phyloP scores from a whole-genome alignment of 306 rosid species.

The Citrullus amarus region DNA sequence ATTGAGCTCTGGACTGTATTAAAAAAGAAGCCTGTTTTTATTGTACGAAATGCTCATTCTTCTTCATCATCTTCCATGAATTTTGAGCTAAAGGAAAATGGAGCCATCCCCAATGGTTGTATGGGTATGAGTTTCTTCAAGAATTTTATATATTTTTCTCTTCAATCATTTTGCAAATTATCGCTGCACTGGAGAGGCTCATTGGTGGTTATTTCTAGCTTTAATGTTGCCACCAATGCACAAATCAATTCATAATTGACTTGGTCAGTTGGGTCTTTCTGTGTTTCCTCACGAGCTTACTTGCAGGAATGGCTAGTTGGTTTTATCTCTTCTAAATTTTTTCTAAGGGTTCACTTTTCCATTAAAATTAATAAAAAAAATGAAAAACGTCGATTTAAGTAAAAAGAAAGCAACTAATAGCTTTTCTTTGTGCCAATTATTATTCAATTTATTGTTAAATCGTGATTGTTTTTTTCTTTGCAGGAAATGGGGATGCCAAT shows the following conservation, averaged over 20 bases:
- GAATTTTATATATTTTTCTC: background rate
- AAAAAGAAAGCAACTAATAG: background rate
- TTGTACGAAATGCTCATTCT: conserved; percentile 72
- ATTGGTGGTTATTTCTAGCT: background rate
- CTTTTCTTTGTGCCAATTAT: background rate
- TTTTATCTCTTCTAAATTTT: background rate
- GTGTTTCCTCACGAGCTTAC: background rate
- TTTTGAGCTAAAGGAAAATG: conserved; percentile 30
- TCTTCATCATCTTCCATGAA: conserved; percentile 22
- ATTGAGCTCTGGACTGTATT: conserved; percentile 61
- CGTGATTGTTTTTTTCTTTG: conserved; percentile 13
- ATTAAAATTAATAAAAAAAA: background rate
- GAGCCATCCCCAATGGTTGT: conserved; percentile 47
- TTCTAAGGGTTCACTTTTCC: background rate
- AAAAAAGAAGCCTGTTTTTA: conserved; percentile 74
- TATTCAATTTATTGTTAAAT: conserved; percentile 17
- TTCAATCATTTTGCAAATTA: background rate
- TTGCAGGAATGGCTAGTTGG: background rate
- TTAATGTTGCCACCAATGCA: background rate
- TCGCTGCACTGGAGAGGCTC: background rate
- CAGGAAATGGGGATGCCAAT: conserved; percentile 54
- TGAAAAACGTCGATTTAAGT: background rate
- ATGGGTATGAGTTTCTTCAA: conserved; percentile 32
- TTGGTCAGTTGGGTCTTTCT: background rate
- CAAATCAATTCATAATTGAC: background rate